Conservation (phyloP, 371 early-diverging fungal genomes). For the Mortierella sp. region DNA sequence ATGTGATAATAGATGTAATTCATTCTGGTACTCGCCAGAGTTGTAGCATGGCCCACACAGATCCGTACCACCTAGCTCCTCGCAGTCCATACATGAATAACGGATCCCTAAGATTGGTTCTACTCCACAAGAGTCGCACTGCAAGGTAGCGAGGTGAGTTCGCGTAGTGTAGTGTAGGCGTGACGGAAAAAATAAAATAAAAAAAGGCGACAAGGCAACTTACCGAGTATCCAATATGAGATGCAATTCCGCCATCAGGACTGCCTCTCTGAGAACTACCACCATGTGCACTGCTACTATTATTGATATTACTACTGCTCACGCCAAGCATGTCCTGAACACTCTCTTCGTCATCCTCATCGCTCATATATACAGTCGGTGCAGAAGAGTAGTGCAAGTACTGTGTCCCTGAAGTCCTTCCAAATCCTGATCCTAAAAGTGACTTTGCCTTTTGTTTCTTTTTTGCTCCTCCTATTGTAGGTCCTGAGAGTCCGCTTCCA, state of each 20-base stretch:
- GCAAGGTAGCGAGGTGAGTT: not conserved
- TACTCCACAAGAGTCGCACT: constrained; percentile 72
- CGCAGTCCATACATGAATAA: constrained; percentile 73
- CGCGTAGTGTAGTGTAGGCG: not conserved
- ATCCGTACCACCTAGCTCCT: constrained; percentile 52
- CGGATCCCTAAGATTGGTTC: constrained; percentile 74
- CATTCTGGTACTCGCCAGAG: constrained; percentile 33
- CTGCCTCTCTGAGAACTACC: constrained; percentile 4
- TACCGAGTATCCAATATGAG: constrained; percentile 73
- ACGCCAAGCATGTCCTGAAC: constrained; percentile 67
- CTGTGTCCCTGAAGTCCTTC: constrained; percentile 71
- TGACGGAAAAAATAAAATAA: not conserved
- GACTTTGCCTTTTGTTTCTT: constrained; percentile 42
- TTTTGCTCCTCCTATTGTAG: not conserved
- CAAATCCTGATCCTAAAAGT: constrained; percentile 25
- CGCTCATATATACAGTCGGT: constrained; percentile 75
- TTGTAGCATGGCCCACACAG: constrained; percentile 47
- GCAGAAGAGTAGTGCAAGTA: constrained; percentile 64
- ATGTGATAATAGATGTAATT: constrained; percentile 37
- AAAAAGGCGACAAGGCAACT: constrained; percentile 21
- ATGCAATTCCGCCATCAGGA: constrained; percentile 37
- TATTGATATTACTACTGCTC: constrained; percentile 36
- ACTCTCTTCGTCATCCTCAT: constrained; percentile 66
- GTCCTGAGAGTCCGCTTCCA: constrained; percentile 9
- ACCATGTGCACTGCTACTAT: not conserved